A percentile compares a stretch with the other conserved stretches of the same genome.
Conservation (phyloP, 805 yeast genomes). For the Suhomyces sp. region DNA sequence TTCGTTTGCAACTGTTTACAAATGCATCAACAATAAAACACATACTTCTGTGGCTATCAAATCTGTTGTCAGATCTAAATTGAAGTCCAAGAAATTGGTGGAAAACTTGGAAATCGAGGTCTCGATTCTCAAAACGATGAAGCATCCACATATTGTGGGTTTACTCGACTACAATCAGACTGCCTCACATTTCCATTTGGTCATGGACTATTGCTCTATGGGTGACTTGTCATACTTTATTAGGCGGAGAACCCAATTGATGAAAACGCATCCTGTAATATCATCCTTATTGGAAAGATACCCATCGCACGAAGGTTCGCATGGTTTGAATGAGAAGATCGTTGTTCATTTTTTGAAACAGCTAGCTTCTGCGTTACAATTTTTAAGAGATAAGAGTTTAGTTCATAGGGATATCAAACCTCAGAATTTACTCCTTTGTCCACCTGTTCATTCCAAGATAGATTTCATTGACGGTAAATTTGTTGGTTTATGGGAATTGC, state of each 20-base stretch:
- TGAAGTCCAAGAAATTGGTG: slow-evolving; percentile 80
- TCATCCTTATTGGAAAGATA: slow-evolving; percentile 73
- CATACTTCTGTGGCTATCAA: slow-evolving; percentile 80
- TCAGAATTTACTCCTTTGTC: slow-evolving; percentile 78
- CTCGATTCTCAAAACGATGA: slow-evolving; percentile 78
- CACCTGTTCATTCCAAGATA: slow-evolving; percentile 68
- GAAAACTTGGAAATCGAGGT: slow-evolving; percentile 94
- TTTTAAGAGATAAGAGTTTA: slow-evolving; percentile 76
- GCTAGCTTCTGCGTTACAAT: slow-evolving; percentile 77
- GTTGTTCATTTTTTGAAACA: slow-evolving; percentile 87
- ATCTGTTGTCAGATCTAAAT: slow-evolving; percentile 77
- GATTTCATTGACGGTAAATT: slow-evolving; percentile 58
- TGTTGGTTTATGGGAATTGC: slow-evolving; percentile 85
- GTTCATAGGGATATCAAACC: slow-evolving; percentile 97
- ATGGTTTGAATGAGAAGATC: slow-evolving; percentile 76
- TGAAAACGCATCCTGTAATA: slow-evolving; percentile 73
- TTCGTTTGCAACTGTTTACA: slow-evolving; percentile 92
- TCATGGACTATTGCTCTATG: slow-evolving; percentile 95
- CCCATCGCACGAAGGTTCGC: slow-evolving; percentile 75
- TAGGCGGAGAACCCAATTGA: slow-evolving; percentile 68
- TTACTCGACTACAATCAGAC: slow-evolving; percentile 82
- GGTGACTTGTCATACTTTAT: slow-evolving; percentile 92
- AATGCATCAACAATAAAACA: slow-evolving; percentile 60
- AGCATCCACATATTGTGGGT: slow-evolving; percentile 91
- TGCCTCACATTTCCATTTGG: slow-evolving; percentile 72